Conservation (phyloP, 164 flowering plant species). For the Kalanchoe fedtschenkoi region DNA sequence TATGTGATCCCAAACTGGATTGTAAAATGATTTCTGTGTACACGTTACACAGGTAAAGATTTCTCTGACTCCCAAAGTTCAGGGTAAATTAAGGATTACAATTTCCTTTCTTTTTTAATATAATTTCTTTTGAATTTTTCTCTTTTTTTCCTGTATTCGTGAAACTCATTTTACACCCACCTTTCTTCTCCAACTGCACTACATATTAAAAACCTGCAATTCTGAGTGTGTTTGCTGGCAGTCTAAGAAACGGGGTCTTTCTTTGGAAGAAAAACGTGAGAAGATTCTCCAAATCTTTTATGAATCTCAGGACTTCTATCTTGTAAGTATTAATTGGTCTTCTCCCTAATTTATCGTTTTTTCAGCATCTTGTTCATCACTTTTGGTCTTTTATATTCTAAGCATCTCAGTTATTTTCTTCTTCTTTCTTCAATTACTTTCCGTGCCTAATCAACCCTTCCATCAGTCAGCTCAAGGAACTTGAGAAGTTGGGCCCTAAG, state of each 20-base stretch:
- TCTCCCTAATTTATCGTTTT: not conserved
- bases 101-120: not conserved
- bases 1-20: no score
- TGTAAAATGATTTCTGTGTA: no score
- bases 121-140: not conserved
- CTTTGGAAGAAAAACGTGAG: constrained; percentile 96
- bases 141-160: not conserved
- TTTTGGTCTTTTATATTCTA: not conserved
- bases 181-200: not conserved
- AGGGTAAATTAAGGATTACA: not conserved
- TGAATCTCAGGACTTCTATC: constrained; percentile 83
- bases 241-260: constrained; percentile 97
- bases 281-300: constrained; percentile 89
- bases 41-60: no score
- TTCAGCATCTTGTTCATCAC: not conserved
- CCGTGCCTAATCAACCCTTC: not conserved
- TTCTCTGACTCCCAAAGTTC: no score
- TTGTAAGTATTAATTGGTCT: constrained; percentile 44
- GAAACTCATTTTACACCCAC: no score
- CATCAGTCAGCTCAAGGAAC: constrained; percentile 74
- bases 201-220: not conserved
- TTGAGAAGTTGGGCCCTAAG: constrained; percentile 88
- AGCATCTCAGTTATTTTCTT: not conserved
- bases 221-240: constrained; percentile 10
- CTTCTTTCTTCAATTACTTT: not conserved